phyloP scores from a whole-genome alignment of 2,329 filamentous ascomycete genomes.

The Fusarium agapanthi region DNA sequence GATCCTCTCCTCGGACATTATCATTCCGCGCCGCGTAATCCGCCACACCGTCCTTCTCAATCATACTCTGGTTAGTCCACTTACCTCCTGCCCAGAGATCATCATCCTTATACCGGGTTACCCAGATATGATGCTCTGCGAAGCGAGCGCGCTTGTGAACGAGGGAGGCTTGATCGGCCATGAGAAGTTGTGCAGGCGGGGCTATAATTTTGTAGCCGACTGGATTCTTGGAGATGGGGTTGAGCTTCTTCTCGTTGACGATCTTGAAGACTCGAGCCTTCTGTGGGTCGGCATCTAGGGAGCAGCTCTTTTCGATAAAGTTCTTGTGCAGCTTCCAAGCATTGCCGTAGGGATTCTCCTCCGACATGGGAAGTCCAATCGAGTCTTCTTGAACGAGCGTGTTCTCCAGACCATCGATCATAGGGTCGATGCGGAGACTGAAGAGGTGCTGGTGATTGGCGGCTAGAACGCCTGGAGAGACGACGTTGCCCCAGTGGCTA shows the following conservation, averaged over 20 bases:
- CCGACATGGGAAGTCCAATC: slow-evolving; percentile 46
- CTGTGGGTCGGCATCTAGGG: slow-evolving; percentile 62
- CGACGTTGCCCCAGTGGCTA: slow-evolving; percentile 66
- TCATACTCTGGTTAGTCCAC: slow-evolving; percentile 54
- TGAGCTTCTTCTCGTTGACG: slow-evolving; percentile 55
- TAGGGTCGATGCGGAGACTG: slow-evolving; percentile 69
- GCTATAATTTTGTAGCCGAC: slow-evolving; percentile 60
- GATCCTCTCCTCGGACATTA: slow-evolving; percentile 57
- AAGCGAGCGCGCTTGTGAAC: slow-evolving; percentile 53
- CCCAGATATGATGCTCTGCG: slow-evolving; percentile 55
- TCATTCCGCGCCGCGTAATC: slow-evolving; percentile 55
- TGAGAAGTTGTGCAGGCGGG: slow-evolving; percentile 55
- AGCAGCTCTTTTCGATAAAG: slow-evolving; percentile 54
- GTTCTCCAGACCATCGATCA: slow-evolving; percentile 58
- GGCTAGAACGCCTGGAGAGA: slow-evolving; percentile 69
- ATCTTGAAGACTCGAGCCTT: slow-evolving; percentile 61
- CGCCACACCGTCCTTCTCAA: slow-evolving; percentile 47
- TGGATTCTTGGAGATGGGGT: slow-evolving; percentile 56
- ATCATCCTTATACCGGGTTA: slow-evolving; percentile 55
- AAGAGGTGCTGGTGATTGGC: slow-evolving; percentile 78
- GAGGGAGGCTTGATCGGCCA: slow-evolving; percentile 52
- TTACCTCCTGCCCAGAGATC: slow-evolving; percentile 55
- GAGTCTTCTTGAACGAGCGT: slow-evolving; percentile 59
- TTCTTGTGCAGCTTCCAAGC: slow-evolving; percentile 63
- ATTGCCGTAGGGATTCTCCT: slow-evolving; percentile 69